Evolutionary conservation across 176 grass and related monocot species (phyloP).

Genomic region (barley (Hordeum vulgare)): DNA sequence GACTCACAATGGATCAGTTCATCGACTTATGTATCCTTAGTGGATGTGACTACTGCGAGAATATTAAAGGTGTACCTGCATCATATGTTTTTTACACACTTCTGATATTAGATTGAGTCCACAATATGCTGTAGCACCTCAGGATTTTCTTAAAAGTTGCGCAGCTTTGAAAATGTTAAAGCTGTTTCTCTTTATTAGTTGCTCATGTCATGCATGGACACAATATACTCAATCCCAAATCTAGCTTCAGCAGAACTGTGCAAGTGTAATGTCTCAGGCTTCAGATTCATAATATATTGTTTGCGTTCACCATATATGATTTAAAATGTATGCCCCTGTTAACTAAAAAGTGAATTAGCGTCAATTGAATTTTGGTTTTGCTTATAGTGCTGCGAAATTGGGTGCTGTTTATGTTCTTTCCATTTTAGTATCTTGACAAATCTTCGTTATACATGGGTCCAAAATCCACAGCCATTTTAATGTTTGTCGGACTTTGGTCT

Average conservation of each 20-base stretch:
- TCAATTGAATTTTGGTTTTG: not conserved
- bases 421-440: not conserved
- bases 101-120: not conserved
- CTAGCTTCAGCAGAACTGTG: not conserved
- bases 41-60: slow-evolving; percentile 94
- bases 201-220: slow-evolving; percentile 10
- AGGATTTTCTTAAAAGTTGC: not conserved
- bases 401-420: slow-evolving; percentile 9
- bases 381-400: not conserved
- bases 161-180: slow-evolving; percentile 5
- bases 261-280: not conserved
- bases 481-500: not conserved
- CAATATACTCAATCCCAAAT: not conserved
- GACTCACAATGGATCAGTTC: slow-evolving; percentile 90
- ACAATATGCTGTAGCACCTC: not conserved
- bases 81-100: not conserved
- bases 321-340: not conserved
- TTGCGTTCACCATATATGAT: not conserved
- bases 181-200: slow-evolving; percentile 2
- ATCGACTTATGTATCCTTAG: slow-evolving; percentile 87
- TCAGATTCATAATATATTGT: slow-evolving; percentile 10
- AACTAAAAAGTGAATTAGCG: not conserved
- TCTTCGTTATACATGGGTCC: slow-evolving; percentile 5
- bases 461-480: not conserved
- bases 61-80: slow-evolving; percentile 60